These are phyloP conservation scores for Novymonas esmeraldas DNA, from an alignment of 208 protist genomes.

Conservation along the genomic window DNA sequence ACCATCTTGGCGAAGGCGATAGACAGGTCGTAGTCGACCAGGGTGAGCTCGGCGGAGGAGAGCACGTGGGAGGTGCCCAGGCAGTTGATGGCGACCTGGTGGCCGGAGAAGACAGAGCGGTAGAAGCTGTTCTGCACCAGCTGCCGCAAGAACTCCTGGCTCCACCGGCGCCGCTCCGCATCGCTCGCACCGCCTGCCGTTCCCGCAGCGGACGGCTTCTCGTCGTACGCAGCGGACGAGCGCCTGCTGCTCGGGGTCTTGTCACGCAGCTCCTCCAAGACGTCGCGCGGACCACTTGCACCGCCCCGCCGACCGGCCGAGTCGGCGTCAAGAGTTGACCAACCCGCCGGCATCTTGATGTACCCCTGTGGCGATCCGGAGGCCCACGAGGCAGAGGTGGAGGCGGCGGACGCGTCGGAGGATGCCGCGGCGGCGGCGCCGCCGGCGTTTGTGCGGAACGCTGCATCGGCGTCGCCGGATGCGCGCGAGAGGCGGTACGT, in stretches of 20 bases:
- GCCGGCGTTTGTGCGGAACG: neutral
- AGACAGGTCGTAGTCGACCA: slow-evolving; percentile 62
- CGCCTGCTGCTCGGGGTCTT: neutral
- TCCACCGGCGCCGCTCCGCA: slow-evolving; percentile 20
- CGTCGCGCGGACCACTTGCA: neutral
- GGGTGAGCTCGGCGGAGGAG: slow-evolving; percentile 28
- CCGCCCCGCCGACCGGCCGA: slow-evolving; percentile 1
- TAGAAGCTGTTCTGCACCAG: slow-evolving; percentile 64
- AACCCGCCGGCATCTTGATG: slow-evolving; percentile 10
- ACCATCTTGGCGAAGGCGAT: slow-evolving; percentile 70
- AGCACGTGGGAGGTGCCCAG: slow-evolving; percentile 54
- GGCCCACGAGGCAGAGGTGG: slow-evolving; percentile 10
- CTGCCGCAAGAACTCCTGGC: slow-evolving; percentile 44
- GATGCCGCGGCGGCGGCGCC: neutral
- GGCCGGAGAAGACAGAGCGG: slow-evolving; percentile 59
- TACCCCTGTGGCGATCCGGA: slow-evolving; percentile 9
- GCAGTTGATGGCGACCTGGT: slow-evolving; percentile 71
- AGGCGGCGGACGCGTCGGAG: neutral
- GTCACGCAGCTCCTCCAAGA: slow-evolving; percentile 11
- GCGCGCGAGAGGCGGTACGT: slow-evolving; percentile 4
- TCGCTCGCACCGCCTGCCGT: slow-evolving; percentile 1
- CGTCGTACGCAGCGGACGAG: slow-evolving; percentile 1
- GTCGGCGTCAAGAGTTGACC: slow-evolving; percentile 1
- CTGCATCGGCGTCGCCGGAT: slow-evolving; percentile 6
- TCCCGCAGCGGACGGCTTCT: neutral